Evolutionary conservation across 768 basidiomycete species (phyloP).

Genomic region (Tulasnella sp.): DNA sequence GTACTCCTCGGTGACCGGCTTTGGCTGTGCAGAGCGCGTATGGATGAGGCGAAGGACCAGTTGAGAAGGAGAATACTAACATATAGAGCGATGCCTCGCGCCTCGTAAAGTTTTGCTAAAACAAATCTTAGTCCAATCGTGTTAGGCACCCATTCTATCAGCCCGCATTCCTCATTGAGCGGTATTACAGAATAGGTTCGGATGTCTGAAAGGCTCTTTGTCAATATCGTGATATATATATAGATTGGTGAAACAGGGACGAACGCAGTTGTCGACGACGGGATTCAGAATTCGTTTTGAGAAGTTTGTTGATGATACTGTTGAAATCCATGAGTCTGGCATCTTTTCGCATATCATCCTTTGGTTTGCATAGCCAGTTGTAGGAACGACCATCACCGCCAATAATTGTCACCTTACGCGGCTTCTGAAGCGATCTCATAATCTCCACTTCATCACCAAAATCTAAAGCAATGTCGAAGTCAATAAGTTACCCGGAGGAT

Average conservation of each 20-base stretch:
- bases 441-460: conserved; percentile 75
- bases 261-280: conserved; percentile 77
- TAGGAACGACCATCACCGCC: conserved; percentile 76
- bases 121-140: conserved; percentile 73
- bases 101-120: conserved; percentile 52
- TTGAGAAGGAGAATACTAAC: conserved; percentile 28
- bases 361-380: conserved; percentile 90
- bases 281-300: conserved; percentile 89
- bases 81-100: conserved; percentile 35
- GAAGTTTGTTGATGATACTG: conserved; percentile 88
- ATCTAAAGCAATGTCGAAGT: conserved; percentile 30
- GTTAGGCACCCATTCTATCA: conserved; percentile 98
- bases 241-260: conserved; percentile 25
- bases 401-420: conserved; percentile 74
- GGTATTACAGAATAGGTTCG: conserved; percentile 98
- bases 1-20: conserved; percentile 36
- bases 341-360: conserved; percentile 95
- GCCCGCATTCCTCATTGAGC: conserved; percentile 91
- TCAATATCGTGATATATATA: neutral
- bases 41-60: neutral
- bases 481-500: neutral
- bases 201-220: conserved; percentile 44
- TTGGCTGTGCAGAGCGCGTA: conserved; percentile 25
- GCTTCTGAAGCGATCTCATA: conserved; percentile 84
- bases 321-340: conserved; percentile 97